Conservation (phyloP, 2,329 filamentous ascomycete genomes). For the Monosporascus sp. region DNA sequence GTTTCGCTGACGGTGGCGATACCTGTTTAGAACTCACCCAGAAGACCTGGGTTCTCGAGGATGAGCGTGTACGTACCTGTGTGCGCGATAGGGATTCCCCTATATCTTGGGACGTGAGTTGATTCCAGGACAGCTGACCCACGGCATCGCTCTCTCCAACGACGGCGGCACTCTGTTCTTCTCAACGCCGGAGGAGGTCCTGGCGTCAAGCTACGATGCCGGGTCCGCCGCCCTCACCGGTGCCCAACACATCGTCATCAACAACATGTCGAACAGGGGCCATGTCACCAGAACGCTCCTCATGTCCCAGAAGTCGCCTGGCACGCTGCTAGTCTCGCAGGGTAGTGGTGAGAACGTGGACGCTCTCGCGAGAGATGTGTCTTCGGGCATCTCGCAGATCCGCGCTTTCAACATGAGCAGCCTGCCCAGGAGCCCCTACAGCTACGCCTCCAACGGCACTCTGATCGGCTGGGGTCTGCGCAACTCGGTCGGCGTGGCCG, state of each 20-base stretch:
- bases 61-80: constrained; percentile 1
- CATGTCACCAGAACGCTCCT: constrained; percentile 64
- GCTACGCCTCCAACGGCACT: constrained; percentile 44
- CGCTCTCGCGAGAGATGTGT: constrained; percentile 39
- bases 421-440: constrained; percentile 18
- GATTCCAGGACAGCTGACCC: constrained; percentile 40
- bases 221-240: constrained; percentile 35
- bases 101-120: neutral
- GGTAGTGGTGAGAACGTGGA: constrained; percentile 63
- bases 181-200: constrained; percentile 53
- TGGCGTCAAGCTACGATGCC: constrained; percentile 59
- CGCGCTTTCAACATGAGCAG: constrained; percentile 47
- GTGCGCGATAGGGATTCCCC: neutral
- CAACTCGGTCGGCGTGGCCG: constrained; percentile 66
- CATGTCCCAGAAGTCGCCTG: constrained; percentile 48
- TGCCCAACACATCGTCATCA: constrained; percentile 47
- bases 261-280: constrained; percentile 55
- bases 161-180: constrained; percentile 50
- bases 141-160: constrained; percentile 48
- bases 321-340: constrained; percentile 60
- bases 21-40: constrained; percentile 22
- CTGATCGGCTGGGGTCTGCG: constrained; percentile 63
- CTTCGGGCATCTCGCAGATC: constrained; percentile 49
- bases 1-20: constrained; percentile 25
- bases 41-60: constrained; percentile 6